Evolutionary conservation across 23 red algal species (phyloP), one percentile per base, ranked within the genome.

Genomic region (Gracilariopsis chorda): DNA sequence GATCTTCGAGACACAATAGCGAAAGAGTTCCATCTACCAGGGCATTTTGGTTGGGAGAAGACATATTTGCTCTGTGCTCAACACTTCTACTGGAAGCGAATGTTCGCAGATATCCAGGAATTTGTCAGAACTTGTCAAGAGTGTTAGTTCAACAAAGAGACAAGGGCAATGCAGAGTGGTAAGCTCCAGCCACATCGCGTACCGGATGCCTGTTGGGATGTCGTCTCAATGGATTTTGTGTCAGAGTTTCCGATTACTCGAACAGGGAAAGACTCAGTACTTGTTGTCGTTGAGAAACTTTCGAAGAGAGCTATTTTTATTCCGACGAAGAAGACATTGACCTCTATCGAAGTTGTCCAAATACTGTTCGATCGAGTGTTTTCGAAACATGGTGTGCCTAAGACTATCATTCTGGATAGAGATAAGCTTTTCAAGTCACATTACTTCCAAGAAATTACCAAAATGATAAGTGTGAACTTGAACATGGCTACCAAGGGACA

Each of bases 231-330:
- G 46, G 84, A 88, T 44, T 88, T 88, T 59, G 19, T 88, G 16
- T 70, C 81, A 52, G 45, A 77, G 43, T 60, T 88, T 49, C 67
- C 67, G 44, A 76, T 14, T 12, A 29, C 62, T 4, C 3, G 42
- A 13, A 19, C 46, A 27, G n/a, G 40, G 40, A 75, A 56, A 14
- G 84, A 76, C 60, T 62, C 84, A 77, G 67, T 88, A 37, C 65
- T 88, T 35, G 63, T 88, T 7, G 51, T 88, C 8, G 84, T 88
- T 16, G 84, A 75, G 17, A 88, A 88, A 35, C 67, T 88, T 28
- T 88, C 84, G 14, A 88, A 75, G 35, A n/a, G 84, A 51, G 65
- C 52, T 2, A 23, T 88, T 16, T 88, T 88, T 29, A 76, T 75
- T 36, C 67, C 68, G 9, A 53, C 67, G 48, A 77, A 77, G 5